phyloP scores from a whole-genome alignment of 2,329 filamentous ascomycete genomes.

The Cadophora luteo-olivacea region DNA sequence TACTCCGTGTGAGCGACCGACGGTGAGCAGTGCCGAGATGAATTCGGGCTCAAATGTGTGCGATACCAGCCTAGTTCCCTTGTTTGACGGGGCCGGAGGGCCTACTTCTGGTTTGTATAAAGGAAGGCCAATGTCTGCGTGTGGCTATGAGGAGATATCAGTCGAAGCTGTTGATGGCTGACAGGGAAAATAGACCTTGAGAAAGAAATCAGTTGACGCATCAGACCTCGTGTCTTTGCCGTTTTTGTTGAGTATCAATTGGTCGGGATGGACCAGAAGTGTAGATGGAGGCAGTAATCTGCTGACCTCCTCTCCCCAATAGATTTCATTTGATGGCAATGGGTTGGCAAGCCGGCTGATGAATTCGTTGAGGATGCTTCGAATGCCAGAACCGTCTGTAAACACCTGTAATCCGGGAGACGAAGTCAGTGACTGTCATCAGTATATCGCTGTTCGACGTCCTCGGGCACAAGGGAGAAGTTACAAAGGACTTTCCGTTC shows the following conservation, averaged over 20 bases:
- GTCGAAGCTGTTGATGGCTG: not conserved
- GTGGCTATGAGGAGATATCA: conserved; percentile 4
- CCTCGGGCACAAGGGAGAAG: no score
- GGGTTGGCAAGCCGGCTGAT: conserved; percentile 14
- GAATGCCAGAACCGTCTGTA: conserved; percentile 23
- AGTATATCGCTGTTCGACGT: no score
- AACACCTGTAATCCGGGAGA: conserved; percentile 5
- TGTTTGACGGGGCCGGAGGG: conserved; percentile 9
- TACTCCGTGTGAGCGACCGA: conserved; percentile 13
- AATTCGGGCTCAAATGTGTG: conserved; percentile 22
- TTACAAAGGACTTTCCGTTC: not conserved
- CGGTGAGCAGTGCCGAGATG: conserved; percentile 21
- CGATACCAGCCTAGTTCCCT: conserved; percentile 14
- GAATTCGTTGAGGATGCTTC: conserved; percentile 24
- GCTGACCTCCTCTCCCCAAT: conserved; percentile 21
- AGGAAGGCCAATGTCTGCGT: conserved; percentile 24
- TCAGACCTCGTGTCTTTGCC: not conserved
- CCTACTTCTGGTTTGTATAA: conserved; percentile 21
- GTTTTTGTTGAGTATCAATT: not conserved
- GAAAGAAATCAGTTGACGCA: not conserved
- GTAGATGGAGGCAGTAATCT: conserved; percentile 17
- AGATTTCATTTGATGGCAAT: conserved; percentile 1
- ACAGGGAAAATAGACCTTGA: not conserved
- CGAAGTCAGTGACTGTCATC: not conserved
- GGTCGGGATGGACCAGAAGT: conserved; percentile 17